Percentiles rank a stretch among this genome's conserved stretches.
Evolutionary conservation across 345 rosid genomes (phyloP).

Genomic region (Salix viminalis): DNA sequence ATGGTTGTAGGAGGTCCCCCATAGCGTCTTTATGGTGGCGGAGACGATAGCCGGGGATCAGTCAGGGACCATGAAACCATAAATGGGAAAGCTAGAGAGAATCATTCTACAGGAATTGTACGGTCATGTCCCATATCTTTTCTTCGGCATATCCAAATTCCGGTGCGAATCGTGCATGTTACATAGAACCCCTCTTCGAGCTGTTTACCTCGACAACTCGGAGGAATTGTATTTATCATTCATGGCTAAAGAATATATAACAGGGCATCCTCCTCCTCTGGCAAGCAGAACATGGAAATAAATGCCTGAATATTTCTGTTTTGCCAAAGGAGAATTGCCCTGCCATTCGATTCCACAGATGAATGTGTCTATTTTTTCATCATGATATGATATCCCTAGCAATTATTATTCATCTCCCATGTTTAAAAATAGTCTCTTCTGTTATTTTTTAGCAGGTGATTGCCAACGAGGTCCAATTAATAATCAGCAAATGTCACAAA

Average conservation of each 20-base stretch:
- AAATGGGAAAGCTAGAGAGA: constrained; percentile 16
- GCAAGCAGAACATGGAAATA: constrained; percentile 13
- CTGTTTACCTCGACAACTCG: no score
- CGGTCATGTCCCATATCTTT: constrained; percentile 26
- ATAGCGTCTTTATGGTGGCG: no score
- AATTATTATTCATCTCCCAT: no score
- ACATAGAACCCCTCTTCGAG: no score
- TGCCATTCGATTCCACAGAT: constrained; percentile 26
- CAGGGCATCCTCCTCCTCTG: constrained; percentile 36
- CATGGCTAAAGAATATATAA: constrained; percentile 29
- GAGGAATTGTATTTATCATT: neutral
- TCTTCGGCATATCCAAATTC: constrained; percentile 25
- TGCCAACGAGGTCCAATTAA: neutral
- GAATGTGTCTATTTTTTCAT: no score
- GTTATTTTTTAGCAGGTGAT: neutral
- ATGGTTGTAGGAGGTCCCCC: no score
- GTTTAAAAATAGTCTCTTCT: neutral
- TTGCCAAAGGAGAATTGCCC: constrained; percentile 68
- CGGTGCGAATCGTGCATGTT: constrained; percentile 25
- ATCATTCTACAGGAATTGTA: constrained; percentile 1
- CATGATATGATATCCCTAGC: no score
- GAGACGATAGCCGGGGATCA: no score
- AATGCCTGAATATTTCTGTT: neutral
- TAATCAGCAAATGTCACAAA: neutral
- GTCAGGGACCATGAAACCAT: constrained; percentile 32